These are phyloP conservation scores for Allium cepa DNA, from an alignment of 106 monocot species.

Conservation along the genomic window DNA sequence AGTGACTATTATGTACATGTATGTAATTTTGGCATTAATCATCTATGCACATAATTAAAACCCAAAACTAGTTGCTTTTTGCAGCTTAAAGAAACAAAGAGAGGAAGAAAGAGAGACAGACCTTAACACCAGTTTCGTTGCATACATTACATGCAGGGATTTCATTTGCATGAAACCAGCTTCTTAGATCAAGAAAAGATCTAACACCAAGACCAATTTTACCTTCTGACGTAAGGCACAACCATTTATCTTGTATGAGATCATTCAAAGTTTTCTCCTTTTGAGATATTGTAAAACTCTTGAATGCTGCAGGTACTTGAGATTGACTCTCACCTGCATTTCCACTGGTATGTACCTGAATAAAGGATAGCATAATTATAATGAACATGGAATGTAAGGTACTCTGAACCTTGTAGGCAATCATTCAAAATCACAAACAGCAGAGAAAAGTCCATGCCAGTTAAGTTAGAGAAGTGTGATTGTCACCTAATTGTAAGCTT, in stretches of 20 bases:
- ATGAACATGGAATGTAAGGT: no score
- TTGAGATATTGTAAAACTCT: conserved; percentile 70
- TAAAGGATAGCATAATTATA: background rate
- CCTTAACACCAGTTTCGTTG: conserved; percentile 83
- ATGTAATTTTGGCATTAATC: no score
- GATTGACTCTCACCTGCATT: conserved; percentile 42
- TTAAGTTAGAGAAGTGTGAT: no score
- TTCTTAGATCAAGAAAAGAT: conserved; percentile 92
- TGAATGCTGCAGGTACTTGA: conserved; percentile 59
- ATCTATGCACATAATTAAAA: no score
- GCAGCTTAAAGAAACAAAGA: no score
- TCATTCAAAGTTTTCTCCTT: conserved; percentile 87
- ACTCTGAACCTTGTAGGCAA: no score
- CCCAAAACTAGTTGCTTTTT: no score
- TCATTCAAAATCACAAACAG: no score
- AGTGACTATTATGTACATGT: no score
- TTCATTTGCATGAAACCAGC: conserved; percentile 80
- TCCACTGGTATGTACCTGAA: conserved; percentile 32
- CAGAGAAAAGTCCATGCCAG: no score
- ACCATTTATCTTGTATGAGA: conserved; percentile 72
- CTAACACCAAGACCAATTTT: conserved; percentile 80
- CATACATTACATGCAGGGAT: conserved; percentile 83
- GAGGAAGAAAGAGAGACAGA: conserved; percentile 6
- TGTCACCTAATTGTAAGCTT: no score
- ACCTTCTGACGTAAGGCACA: conserved; percentile 45